Evolutionary conservation across 2,329 filamentous ascomycete species (phyloP).

Genomic region (Lojkania enalia): DNA sequence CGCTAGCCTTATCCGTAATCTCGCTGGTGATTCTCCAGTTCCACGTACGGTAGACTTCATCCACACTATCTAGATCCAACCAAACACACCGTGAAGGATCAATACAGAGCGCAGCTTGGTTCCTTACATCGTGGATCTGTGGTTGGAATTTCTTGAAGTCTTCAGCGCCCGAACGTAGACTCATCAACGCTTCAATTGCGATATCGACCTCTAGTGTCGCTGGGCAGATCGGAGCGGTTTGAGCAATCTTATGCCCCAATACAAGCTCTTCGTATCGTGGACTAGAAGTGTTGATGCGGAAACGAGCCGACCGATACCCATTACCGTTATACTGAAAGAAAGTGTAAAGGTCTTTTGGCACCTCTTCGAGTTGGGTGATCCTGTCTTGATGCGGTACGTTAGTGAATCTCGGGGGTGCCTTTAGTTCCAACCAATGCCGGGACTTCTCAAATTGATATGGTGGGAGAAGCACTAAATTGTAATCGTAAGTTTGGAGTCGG

Average conservation of each 20-base stretch:
- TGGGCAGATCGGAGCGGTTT: slow-evolving; percentile 48
- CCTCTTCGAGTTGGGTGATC: too few relatives aligned
- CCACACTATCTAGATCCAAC: too few relatives aligned
- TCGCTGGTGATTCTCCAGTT: slow-evolving; percentile 35
- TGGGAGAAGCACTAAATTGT: slow-evolving; percentile 38
- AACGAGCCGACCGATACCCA: slow-evolving; percentile 27
- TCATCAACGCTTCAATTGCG: slow-evolving; percentile 24
- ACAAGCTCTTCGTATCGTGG: slow-evolving; percentile 41
- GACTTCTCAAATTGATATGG: slow-evolving; percentile 32
- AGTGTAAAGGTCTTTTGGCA: too few relatives aligned
- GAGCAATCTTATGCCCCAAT: slow-evolving; percentile 44
- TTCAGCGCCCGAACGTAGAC: neutral
- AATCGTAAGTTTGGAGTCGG: slow-evolving; percentile 29
- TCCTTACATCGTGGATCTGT: slow-evolving; percentile 9
- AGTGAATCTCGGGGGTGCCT: neutral
- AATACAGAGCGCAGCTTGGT: slow-evolving; percentile 40
- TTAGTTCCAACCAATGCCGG: slow-evolving; percentile 23
- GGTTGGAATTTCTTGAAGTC: neutral
- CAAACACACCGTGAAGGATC: slow-evolving; percentile 36
- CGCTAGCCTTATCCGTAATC: slow-evolving; percentile 12
- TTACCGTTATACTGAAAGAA: too few relatives aligned
- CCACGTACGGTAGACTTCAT: slow-evolving; percentile 26
- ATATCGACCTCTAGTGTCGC: slow-evolving; percentile 44
- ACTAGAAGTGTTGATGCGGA: slow-evolving; percentile 47
- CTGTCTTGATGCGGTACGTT: too few relatives aligned